These are phyloP conservation scores for Blastomyces gilchristii DNA, from an alignment of 2,329 filamentous ascomycete species.

Conservation along the genomic window DNA sequence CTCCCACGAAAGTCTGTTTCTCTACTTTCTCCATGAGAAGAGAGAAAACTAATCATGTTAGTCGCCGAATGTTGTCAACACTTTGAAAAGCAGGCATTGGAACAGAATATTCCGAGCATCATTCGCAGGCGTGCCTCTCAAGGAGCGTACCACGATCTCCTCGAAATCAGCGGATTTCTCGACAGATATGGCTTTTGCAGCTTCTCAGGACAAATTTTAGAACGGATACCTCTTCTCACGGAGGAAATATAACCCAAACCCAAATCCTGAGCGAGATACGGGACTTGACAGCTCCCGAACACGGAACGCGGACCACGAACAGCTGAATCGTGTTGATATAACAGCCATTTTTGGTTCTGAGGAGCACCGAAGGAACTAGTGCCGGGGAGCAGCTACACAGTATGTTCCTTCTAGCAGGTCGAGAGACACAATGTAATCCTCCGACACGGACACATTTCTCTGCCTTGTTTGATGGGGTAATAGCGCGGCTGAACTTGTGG, in stretches of 20 bases:
- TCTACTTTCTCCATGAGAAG: neutral
- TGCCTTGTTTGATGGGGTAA: constrained; percentile 47
- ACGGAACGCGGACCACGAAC: constrained; percentile 35
- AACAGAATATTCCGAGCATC: neutral
- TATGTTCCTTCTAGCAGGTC: constrained; percentile 33
- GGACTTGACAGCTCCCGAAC: constrained; percentile 38
- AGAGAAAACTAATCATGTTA: neutral
- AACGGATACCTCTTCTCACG: constrained; percentile 43
- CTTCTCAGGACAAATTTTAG: constrained; percentile 39
- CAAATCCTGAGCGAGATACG: constrained; percentile 44
- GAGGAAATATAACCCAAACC: constrained; percentile 40
- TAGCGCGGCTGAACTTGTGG: constrained; percentile 29
- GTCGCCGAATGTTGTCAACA: neutral
- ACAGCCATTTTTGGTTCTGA: constrained; percentile 15
- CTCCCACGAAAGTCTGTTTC: neutral
- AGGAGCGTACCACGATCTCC: neutral
- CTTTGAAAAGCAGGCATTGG: neutral
- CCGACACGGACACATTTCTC: constrained; percentile 42
- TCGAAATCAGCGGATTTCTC: neutral
- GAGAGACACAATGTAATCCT: constrained; percentile 38
- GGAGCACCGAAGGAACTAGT: constrained; percentile 13
- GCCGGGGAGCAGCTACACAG: neutral
- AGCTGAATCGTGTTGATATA: constrained; percentile 33
- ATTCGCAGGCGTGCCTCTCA: neutral
- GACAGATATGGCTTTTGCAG: neutral